phyloP scores from a whole-genome alignment of 768 basidiomycete genomes.

The Udeniomyces megalosporus region DNA sequence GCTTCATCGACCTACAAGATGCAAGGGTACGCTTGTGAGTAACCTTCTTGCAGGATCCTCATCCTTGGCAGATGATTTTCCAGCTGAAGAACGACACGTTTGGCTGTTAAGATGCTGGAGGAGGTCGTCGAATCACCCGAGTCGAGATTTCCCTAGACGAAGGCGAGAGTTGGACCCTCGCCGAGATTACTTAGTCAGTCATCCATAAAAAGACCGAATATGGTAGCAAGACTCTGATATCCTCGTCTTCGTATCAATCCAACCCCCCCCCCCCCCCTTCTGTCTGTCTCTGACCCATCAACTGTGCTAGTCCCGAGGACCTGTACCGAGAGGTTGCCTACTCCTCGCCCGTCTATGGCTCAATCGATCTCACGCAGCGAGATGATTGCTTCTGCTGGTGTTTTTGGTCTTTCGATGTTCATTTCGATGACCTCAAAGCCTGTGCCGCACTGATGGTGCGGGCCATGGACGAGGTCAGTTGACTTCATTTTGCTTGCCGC shows the following conservation, averaged over 20 bases:
- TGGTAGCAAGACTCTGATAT: too few relatives aligned
- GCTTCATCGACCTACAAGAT: conserved; percentile 31
- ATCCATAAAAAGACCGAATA: too few relatives aligned
- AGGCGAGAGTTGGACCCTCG: conserved; percentile 38
- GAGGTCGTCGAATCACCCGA: conserved; percentile 42
- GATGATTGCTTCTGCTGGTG: conserved; percentile 49
- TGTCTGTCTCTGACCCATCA: conserved; percentile 35
- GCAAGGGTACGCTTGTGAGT: conserved; percentile 40
- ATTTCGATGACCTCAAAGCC: conserved; percentile 28
- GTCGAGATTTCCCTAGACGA: conserved; percentile 45
- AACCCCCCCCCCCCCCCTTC: conserved; percentile 33
- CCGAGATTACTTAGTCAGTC: conserved; percentile 31
- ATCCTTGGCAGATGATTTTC: too few relatives aligned
- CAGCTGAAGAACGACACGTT: not conserved
- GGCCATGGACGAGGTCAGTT: conserved; percentile 38
- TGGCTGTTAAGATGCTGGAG: conserved; percentile 34
- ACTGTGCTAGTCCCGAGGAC: conserved; percentile 35
- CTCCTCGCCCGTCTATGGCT: conserved; percentile 36
- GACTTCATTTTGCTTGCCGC: not conserved
- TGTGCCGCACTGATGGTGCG: conserved; percentile 37
- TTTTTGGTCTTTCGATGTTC: conserved; percentile 39
- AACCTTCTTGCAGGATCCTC: not conserved
- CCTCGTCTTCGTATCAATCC: conserved; percentile 31
- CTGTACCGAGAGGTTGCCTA: conserved; percentile 33
- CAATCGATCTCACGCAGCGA: conserved; percentile 36